phyloP scores from a whole-genome alignment of 1,284 basidiomycete genomes.

The Afroboletus lepidellus region DNA sequence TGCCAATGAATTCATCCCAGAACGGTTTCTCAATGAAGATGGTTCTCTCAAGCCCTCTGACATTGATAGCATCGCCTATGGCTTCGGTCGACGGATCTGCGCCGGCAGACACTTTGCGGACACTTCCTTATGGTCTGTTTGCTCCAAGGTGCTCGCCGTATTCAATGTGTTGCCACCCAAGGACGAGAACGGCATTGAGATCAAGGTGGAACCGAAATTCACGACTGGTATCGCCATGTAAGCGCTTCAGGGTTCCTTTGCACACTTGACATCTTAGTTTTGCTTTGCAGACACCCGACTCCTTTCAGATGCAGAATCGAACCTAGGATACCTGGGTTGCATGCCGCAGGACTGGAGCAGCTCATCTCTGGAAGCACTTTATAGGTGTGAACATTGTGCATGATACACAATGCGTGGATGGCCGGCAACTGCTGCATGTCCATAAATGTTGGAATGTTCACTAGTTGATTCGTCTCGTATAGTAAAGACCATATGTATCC shows the following conservation, averaged over 20 bases:
- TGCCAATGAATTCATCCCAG: not conserved
- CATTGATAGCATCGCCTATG: not conserved
- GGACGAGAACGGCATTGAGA: not conserved
- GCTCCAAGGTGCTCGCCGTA: not conserved
- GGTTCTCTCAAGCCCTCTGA: not conserved
- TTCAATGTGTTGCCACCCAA: not conserved
- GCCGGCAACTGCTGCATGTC: too few species aligned
- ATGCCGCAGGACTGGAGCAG: slow-evolving; percentile 5
- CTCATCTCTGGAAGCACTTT: slow-evolving; percentile 5
- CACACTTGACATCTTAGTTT: not conserved
- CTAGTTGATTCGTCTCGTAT: too few species aligned
- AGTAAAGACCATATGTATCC: too few species aligned
- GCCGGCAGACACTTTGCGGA: not conserved
- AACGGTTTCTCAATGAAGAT: not conserved
- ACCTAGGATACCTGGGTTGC: slow-evolving; percentile 9
- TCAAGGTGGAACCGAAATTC: not conserved
- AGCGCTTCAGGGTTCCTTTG: not conserved
- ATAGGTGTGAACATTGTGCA: too few species aligned
- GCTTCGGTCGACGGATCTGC: not conserved
- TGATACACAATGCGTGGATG: too few species aligned
- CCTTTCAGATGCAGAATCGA: slow-evolving; percentile 11
- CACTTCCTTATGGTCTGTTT: not conserved
- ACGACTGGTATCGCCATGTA: not conserved
- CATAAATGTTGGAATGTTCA: too few species aligned
- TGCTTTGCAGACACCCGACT: slow-evolving; percentile 5